A percentile compares a stretch with the other conserved stretches of the same genome.
Evolutionary conservation across 2,329 filamentous ascomycete species (phyloP).

Genomic region (Simplicillium aogashimaense): DNA sequence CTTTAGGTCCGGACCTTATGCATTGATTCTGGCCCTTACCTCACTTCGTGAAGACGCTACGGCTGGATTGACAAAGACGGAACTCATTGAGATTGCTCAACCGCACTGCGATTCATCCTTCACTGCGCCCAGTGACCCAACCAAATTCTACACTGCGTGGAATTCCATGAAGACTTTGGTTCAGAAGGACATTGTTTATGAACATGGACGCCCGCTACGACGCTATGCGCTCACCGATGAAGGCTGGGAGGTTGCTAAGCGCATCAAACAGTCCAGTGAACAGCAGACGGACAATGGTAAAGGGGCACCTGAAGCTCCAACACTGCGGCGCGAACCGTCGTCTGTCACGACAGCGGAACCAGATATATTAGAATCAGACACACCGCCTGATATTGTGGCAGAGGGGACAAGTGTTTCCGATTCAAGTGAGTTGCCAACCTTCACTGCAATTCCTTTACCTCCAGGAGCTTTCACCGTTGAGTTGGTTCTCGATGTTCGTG

Average conservation of each 20-base stretch:
- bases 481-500: constrained; percentile 64
- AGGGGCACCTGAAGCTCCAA: constrained; percentile 2
- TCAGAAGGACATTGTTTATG: constrained; percentile 64
- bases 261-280: constrained; percentile 47
- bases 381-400: constrained; percentile 1
- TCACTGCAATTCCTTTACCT: constrained; percentile 51
- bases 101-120: constrained; percentile 66
- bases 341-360: constrained; percentile 11
- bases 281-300: constrained; percentile 17
- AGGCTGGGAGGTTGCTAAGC: constrained; percentile 63
- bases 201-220: constrained; percentile 56
- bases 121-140: constrained; percentile 54
- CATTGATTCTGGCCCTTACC: constrained; percentile 57
- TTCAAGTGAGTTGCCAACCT: constrained; percentile 27
- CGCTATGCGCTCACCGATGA: constrained; percentile 66
- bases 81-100: constrained; percentile 61
- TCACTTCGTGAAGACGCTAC: constrained; percentile 42
- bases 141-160: constrained; percentile 71
- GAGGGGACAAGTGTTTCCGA: constrained; percentile 3
- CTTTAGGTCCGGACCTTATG: constrained; percentile 66
- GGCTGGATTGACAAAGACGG: constrained; percentile 52
- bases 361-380: constrained; percentile 3
- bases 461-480: constrained; percentile 62
- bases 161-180: constrained; percentile 70
- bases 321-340: constrained; percentile 3